Evolutionary conservation across 202 grass and related monocot species (phyloP).

Genomic region (Digitaria exilis): DNA sequence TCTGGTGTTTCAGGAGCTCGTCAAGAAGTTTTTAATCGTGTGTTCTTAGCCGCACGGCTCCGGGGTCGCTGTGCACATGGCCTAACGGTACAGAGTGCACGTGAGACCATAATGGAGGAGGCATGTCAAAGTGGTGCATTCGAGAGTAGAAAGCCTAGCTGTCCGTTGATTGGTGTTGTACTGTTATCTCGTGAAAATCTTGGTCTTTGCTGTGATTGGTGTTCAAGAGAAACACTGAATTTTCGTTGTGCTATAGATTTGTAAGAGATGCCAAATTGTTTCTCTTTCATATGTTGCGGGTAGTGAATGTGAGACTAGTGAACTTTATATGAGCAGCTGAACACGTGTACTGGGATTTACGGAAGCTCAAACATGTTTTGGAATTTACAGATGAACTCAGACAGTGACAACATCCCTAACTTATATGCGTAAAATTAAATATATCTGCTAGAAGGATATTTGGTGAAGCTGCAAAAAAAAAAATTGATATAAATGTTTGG

Average conservation of each 20-base stretch:
- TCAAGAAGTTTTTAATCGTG: slow-evolving; percentile 64
- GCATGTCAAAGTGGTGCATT: slow-evolving; percentile 25
- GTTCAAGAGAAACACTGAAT: slow-evolving; percentile 25
- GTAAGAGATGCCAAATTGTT: too few species aligned
- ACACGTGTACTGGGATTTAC: too few species aligned
- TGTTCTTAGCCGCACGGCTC: slow-evolving; percentile 62
- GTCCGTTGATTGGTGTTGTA: neutral
- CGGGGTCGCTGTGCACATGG: slow-evolving; percentile 41
- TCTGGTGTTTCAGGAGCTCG: slow-evolving; percentile 66
- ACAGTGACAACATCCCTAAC: neutral
- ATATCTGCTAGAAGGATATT: too few species aligned
- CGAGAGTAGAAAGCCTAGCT: slow-evolving; percentile 17
- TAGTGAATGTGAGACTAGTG: too few species aligned
- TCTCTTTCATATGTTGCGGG: too few species aligned
- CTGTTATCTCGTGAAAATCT: neutral
- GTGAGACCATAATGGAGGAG: slow-evolving; percentile 38
- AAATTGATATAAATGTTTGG: neutral
- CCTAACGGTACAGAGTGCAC: slow-evolving; percentile 24
- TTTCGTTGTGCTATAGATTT: neutral
- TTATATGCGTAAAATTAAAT: neutral
- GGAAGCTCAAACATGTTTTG: too few species aligned
- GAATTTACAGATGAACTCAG: neutral
- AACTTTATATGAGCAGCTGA: too few species aligned
- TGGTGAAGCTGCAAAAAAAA: neutral
- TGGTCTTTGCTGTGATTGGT: neutral